Base-by-base conservation (phyloP, 495 filamentous ascomycete species). In the Podospora australis region DNA sequence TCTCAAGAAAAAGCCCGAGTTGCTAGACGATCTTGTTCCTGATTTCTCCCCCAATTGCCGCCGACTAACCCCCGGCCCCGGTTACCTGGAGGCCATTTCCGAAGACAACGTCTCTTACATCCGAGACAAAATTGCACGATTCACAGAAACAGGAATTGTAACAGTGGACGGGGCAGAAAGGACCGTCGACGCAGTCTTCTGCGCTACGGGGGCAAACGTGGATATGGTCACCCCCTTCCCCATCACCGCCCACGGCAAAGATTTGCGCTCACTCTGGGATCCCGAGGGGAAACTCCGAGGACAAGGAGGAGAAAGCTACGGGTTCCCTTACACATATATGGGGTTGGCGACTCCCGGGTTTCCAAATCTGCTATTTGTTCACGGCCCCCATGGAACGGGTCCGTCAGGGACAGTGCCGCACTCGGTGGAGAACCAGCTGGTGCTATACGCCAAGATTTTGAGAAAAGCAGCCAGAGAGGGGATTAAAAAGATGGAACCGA, bases 31-130 rank as follows among this genome's bases (percentile, higher is more conserved):
- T 25, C 71, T 84, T 38, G 68, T 80, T 25, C 84, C 84, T 0
- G 76, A 82, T 48, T 89, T 84, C 57, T 71, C 74, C 0, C 80
- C 81, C 4, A 76, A 80, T 58, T 89, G 84, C 55, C 76, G 83
- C 39, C 80, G 85, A 11, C 69, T 86, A 0, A 89, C 85, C 0
- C 84, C 84, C 0, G 85, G 83, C 0, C 80, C 80, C 6, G 82
- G 81, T 0, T 89, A 88, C 58, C 75, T 89, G 14, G 84, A 88
- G 53, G 77, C 83, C 11, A 63, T 89, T 38, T 65, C 73, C 2
- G 71, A 82, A 58, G 69, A 75, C 16, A 86, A 88, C 48, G 80
- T 82, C 22, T 65, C 70, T 44, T 80, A 80, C 50, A 77, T 85
- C 56, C 67, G 67, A 38, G 71, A 69, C 0, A 69, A 60, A 17